Conservation (phyloP, 345 rosid genomes). For the Microthlaspi erraticum region DNA sequence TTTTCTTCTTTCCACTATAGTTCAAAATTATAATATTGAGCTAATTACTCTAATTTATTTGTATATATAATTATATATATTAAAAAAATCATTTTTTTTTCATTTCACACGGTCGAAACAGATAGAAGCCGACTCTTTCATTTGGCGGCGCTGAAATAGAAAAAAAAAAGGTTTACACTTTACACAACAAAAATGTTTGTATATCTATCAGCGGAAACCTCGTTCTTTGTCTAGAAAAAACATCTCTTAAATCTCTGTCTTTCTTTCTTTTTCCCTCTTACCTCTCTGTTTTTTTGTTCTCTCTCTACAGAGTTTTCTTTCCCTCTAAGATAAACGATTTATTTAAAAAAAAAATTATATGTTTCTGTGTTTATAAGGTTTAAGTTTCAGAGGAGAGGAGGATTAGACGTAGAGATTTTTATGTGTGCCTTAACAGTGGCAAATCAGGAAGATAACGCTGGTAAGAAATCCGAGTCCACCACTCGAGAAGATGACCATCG, state of each 20-base stretch:
- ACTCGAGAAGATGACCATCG: constrained; percentile 39
- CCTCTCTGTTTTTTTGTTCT: constrained; percentile 17
- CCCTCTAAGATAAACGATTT: constrained; percentile 34
- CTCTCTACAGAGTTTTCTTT: constrained; percentile 46
- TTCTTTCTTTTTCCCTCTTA: constrained; percentile 1
- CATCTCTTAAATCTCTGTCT: constrained; percentile 31
- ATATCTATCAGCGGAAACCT: constrained; percentile 36
- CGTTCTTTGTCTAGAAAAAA: constrained; percentile 24
- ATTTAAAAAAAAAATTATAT: neutral
- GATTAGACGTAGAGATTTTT: constrained; percentile 9
- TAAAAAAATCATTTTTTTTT: neutral
- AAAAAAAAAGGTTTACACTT: neutral
- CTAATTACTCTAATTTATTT: neutral
- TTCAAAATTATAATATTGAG: neutral
- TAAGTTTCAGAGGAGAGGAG: neutral
- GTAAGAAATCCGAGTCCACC: constrained; percentile 31
- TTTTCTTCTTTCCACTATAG: constrained; percentile 20
- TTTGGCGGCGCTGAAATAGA: constrained; percentile 43
- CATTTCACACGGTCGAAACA: constrained; percentile 35
- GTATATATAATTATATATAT: neutral
- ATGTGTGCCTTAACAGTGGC: constrained; percentile 49
- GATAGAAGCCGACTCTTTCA: constrained; percentile 28
- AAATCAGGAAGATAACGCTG: constrained; percentile 43
- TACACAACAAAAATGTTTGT: constrained; percentile 19
- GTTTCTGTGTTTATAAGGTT: constrained; percentile 24